These are phyloP conservation scores for Beauveria sp. DNA, from an alignment of 2,329 filamentous ascomycete genomes.

Conservation along the genomic window DNA sequence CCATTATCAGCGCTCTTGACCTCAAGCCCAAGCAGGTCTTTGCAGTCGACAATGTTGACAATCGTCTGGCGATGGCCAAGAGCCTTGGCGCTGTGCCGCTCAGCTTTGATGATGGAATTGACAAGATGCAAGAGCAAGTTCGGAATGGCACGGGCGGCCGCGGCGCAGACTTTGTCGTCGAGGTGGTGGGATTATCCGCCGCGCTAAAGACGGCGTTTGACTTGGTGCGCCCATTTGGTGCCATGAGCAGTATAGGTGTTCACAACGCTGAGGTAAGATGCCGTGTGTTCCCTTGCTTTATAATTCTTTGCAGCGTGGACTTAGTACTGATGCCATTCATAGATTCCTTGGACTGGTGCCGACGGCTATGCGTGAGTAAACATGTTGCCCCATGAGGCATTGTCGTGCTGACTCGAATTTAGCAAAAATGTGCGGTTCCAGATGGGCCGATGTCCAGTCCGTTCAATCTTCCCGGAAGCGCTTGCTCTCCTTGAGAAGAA, in stretches of 20 bases:
- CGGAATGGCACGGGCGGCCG: slow-evolving; percentile 69
- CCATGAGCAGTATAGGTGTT: slow-evolving; percentile 68
- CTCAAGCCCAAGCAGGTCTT: slow-evolving; percentile 69
- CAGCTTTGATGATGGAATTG: slow-evolving; percentile 64
- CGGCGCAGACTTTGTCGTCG: slow-evolving; percentile 78
- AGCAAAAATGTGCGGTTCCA: slow-evolving; percentile 66
- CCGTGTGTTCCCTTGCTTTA: background rate
- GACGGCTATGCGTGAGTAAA: slow-evolving; percentile 49
- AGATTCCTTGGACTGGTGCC: slow-evolving; percentile 60
- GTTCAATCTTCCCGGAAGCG: slow-evolving; percentile 60
- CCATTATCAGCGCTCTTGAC: slow-evolving; percentile 68
- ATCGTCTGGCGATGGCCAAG: slow-evolving; percentile 64
- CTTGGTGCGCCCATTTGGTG: slow-evolving; percentile 62
- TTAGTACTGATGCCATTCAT: slow-evolving; percentile 17
- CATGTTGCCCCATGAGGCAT: background rate
- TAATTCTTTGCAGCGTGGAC: background rate
- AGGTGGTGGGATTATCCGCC: slow-evolving; percentile 64
- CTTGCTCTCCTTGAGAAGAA: slow-evolving; percentile 58
- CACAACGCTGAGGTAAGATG: slow-evolving; percentile 60
- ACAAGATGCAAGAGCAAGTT: slow-evolving; percentile 60
- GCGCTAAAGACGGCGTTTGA: slow-evolving; percentile 66
- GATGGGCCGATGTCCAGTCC: slow-evolving; percentile 71
- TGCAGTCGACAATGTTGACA: slow-evolving; percentile 71
- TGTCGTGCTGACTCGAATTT: slow-evolving; percentile 18
- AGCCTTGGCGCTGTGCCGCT: slow-evolving; percentile 73